Evolutionary conservation across 2,329 filamentous ascomycete species (phyloP).

Genomic region (Alternaria angustiovoidea): DNA sequence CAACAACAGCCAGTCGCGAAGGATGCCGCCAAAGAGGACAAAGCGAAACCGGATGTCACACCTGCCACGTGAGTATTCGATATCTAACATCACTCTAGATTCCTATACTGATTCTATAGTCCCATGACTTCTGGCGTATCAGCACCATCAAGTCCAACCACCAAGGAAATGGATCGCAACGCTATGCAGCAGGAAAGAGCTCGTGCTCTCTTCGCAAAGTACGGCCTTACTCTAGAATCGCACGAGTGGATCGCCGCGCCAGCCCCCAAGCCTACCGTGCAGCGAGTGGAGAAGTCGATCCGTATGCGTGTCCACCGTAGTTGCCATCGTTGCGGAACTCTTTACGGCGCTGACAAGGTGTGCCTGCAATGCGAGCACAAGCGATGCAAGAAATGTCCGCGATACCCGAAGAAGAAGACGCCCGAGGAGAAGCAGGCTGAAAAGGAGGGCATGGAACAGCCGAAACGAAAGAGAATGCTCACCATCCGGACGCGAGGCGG

Average conservation of each 20-base stretch:
- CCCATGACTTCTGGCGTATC: constrained; percentile 7
- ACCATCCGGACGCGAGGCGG: constrained; percentile 71
- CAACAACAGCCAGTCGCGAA: constrained; percentile 8
- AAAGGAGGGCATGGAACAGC: constrained; percentile 55
- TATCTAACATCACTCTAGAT: neutral
- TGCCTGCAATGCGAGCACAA: constrained; percentile 81
- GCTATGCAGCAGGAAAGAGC: constrained; percentile 51
- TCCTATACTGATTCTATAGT: constrained; percentile 10
- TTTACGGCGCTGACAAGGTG: constrained; percentile 75
- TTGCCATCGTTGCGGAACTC: constrained; percentile 81
- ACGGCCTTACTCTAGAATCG: constrained; percentile 53
- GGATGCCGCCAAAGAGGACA: constrained; percentile 11
- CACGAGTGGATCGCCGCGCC: constrained; percentile 47
- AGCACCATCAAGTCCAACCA: constrained; percentile 18
- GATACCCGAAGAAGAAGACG: constrained; percentile 72
- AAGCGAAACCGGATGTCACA: constrained; percentile 9
- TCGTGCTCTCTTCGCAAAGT: constrained; percentile 53
- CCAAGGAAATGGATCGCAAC: constrained; percentile 39
- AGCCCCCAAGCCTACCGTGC: constrained; percentile 40
- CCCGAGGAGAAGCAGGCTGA: constrained; percentile 48
- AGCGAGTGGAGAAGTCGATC: constrained; percentile 76
- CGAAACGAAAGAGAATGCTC: constrained; percentile 59
- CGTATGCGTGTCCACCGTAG: constrained; percentile 79
- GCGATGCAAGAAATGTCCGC: constrained; percentile 81
- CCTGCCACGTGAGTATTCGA: constrained; percentile 12